phyloP scores from a whole-genome alignment of 345 rosid genomes.

The Gossypioides kirkii region DNA sequence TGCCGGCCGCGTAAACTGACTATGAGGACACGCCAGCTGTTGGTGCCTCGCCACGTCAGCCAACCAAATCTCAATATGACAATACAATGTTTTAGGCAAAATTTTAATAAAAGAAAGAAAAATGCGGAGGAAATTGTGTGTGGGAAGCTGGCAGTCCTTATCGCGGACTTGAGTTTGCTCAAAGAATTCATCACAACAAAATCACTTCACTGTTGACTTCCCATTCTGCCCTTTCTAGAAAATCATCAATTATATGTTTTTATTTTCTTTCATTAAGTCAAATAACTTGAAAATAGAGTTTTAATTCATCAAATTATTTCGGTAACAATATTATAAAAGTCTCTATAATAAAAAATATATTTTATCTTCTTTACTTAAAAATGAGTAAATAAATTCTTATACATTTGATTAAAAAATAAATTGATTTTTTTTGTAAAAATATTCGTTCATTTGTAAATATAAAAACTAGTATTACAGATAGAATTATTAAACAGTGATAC shows the following conservation, averaged over 20 bases:
- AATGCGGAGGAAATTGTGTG: not conserved
- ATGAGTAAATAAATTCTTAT: no score
- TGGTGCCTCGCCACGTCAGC: not conserved
- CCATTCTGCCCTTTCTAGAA: not conserved
- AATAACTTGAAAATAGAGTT: not conserved
- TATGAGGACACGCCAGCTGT: not conserved
- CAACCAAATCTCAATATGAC: not conserved
- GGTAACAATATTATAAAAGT: no score
- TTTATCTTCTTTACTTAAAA: no score
- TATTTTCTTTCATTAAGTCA: not conserved
- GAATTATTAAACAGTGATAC: no score
- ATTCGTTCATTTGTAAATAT: no score
- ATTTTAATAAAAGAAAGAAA: not conserved
- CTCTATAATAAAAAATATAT: no score
- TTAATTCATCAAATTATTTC: not conserved
- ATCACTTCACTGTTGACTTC: not conserved
- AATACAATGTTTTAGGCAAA: not conserved
- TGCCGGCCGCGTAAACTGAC: not conserved
- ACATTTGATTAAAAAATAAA: no score
- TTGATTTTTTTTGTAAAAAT: no score
- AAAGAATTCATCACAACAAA: not conserved
- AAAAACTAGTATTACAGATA: accelerated
- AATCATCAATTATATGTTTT: not conserved
- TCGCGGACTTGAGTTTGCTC: not conserved
- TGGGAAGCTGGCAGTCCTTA: not conserved